A percentile compares a stretch with the other conserved stretches of the same genome.
These are phyloP conservation scores for Epichloe sylvatica DNA, from an alignment of 2,329 filamentous ascomycete species.

Conservation along the genomic window DNA sequence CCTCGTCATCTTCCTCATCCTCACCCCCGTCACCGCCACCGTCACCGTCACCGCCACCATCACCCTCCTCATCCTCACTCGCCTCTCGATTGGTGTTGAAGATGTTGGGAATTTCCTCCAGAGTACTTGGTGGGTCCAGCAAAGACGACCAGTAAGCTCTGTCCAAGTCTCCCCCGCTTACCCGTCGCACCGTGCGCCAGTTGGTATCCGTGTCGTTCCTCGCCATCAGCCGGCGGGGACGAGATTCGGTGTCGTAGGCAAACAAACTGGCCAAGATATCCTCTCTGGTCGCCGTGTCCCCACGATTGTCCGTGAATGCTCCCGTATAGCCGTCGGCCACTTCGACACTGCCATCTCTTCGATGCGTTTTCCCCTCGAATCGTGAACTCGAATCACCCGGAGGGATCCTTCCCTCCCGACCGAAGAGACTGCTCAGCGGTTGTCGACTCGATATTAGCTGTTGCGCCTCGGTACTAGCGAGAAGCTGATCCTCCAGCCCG, in stretches of 20 bases:
- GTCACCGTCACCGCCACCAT: conserved; percentile 14
- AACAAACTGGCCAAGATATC: conserved; percentile 45
- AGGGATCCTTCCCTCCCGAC: conserved; percentile 56
- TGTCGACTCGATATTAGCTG: conserved; percentile 64
- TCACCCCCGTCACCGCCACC: conserved; percentile 9
- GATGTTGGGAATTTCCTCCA: conserved; percentile 29
- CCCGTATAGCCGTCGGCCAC: conserved; percentile 43
- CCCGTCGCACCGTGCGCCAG: conserved; percentile 20
- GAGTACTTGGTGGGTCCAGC: conserved; percentile 29
- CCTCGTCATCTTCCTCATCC: conserved; percentile 12
- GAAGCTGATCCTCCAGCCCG: conserved; percentile 62
- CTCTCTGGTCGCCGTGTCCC: conserved; percentile 46
- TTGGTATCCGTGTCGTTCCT: conserved; percentile 21
- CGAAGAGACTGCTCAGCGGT: conserved; percentile 61
- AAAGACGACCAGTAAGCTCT: conserved; percentile 30
- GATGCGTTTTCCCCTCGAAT: conserved; percentile 50
- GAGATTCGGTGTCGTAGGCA: conserved; percentile 20
- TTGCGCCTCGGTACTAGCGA: conserved; percentile 60
- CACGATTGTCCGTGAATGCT: conserved; percentile 44
- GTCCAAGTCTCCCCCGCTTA: conserved; percentile 19
- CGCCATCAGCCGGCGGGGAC: conserved; percentile 16
- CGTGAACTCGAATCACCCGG: conserved; percentile 40
- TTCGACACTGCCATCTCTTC: conserved; percentile 48
- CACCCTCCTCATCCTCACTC: conserved; percentile 14
- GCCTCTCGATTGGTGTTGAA: conserved; percentile 20